Base-by-base conservation (phyloP, 2,329 filamentous ascomycete species). In the Penicillium fuscoglaucum region DNA sequence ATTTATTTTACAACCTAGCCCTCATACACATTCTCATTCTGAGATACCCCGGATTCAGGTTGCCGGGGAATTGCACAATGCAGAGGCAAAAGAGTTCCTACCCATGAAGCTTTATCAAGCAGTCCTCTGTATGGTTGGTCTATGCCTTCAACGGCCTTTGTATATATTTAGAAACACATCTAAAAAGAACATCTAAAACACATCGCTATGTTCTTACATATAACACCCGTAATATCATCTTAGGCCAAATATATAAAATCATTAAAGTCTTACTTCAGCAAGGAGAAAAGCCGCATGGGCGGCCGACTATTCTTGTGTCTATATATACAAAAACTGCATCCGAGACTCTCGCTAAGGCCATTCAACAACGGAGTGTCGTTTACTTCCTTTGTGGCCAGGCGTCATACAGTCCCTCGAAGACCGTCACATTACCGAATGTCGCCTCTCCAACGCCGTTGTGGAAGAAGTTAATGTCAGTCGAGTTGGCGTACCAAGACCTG, bases 401-500 rank as follows among this genome's bases (percentile, higher is more conserved):
- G n/a, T 66, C 53, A 19, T 61, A 66, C 31, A 66, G 37, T n/a
- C 64, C 62, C 35, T 66, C 64, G 4, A 60, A 58, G 4, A 66
- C 55, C 0, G 43, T 48, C 2, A 66, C 61, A 17, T 66, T 41
- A 21, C 21, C 31, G n/a, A 66, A 65, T n/a, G 45, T 56, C 4
- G 51, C 59, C 46, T 63, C 57, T 19, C 58, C 57, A n/a, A 43
- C 52, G 0, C 64, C 64, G 13, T 63, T 60, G 17, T 66, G 62
- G 58, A 60, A 60, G 57, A 66, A 66, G 12, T 56, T 43, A 21
- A 66, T 66, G 7, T 50, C 44, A 9, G 64, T 66, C 6, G 64
- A 66, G 28, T 65, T 65, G 31, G 52, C 29, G 15, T 66, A 66
- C 64, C 64, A 66, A 8, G 64, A 63, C 15, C 63, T 65, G 15